Conservation (phyloP, 345 rosid genomes). For the Anacardium occidentale region DNA sequence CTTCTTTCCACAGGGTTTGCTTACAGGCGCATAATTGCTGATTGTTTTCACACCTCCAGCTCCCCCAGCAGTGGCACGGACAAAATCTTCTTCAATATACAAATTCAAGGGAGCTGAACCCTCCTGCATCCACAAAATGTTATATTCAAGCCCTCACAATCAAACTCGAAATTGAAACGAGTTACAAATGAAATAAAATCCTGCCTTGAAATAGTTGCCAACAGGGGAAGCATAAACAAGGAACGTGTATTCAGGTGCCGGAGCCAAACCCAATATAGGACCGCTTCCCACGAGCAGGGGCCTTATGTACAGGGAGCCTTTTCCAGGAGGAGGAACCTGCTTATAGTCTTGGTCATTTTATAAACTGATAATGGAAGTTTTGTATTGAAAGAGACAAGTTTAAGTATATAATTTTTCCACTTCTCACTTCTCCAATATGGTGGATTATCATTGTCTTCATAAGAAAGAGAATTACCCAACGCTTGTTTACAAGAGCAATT, state of each 20-base stretch:
- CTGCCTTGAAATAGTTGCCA: conserved; percentile 79
- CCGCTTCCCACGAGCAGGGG: conserved; percentile 84
- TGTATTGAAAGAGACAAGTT: neutral
- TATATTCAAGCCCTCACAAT: conserved; percentile 6
- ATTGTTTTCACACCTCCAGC: conserved; percentile 68
- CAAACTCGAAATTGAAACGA: neutral
- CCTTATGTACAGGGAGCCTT: conserved; percentile 77
- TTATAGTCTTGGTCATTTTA: neutral
- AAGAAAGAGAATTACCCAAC: conserved; percentile 53
- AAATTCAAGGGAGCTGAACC: conserved; percentile 57
- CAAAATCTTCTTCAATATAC: conserved; percentile 53
- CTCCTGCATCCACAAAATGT: conserved; percentile 35
- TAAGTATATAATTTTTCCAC: neutral
- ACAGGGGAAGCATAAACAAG: conserved; percentile 76
- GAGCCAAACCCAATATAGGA: conserved; percentile 61
- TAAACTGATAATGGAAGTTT: neutral
- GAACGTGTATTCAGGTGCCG: conserved; percentile 76
- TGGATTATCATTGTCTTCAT: neutral
- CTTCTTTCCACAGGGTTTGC: conserved; percentile 15
- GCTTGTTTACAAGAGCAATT: conserved; percentile 65
- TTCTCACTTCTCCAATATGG: no score
- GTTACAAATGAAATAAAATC: neutral
- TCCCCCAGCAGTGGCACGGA: conserved; percentile 65
- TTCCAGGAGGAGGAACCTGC: conserved; percentile 84
- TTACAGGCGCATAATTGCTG: conserved; percentile 69